Conservation (phyloP, 2,329 filamentous ascomycete species). For the Penicillium palitans region DNA sequence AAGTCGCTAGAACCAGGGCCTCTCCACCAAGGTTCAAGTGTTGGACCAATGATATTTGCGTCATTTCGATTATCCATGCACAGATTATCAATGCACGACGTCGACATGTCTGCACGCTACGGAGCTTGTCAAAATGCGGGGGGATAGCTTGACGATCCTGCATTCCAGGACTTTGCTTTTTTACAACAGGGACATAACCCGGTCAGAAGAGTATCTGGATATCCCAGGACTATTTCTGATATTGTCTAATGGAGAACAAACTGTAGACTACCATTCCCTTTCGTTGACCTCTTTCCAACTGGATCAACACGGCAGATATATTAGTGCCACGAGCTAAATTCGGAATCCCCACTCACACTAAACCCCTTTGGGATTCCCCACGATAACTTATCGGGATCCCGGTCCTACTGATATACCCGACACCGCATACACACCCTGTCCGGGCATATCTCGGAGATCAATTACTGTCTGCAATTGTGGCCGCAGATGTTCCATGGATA, state of each 20-base stretch:
- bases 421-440: neutral
- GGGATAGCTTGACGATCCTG: constrained; percentile 3
- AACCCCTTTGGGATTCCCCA: constrained; percentile 9
- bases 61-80: constrained; percentile 8
- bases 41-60: constrained; percentile 14
- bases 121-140: constrained; percentile 17
- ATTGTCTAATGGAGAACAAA: neutral
- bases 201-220: neutral
- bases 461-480: neutral
- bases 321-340: constrained; percentile 25
- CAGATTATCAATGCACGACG: constrained; percentile 7
- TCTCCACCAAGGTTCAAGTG: neutral
- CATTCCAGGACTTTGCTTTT: neutral
- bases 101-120: constrained; percentile 2
- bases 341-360: constrained; percentile 22
- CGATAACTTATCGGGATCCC: constrained; percentile 24
- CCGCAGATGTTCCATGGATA: neutral
- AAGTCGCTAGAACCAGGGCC: neutral
- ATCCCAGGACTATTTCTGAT: neutral
- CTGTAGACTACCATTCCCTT: neutral
- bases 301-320: neutral
- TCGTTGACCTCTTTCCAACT: neutral
- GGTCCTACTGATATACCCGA: neutral
- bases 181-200: neutral
- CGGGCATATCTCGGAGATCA: neutral